Base-by-base conservation (phyloP, 495 filamentous ascomycete species). In the Trichoderma virens region DNA sequence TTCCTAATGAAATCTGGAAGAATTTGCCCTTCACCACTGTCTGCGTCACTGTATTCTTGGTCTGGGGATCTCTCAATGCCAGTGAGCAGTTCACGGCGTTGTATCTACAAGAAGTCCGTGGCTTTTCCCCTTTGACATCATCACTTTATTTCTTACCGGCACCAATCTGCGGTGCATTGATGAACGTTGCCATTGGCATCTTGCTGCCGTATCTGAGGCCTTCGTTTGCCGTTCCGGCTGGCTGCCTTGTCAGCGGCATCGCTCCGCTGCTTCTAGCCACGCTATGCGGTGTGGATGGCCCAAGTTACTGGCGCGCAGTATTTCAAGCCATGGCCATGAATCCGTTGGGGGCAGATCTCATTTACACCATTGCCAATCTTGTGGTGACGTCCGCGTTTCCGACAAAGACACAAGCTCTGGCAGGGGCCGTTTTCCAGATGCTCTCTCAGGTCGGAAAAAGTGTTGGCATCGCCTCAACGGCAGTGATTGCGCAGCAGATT, bases 381-480 rank as follows among this genome's bases (percentile, higher is more conserved):
- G 70, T 88, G 28, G 83, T 88, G 59, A 81, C 85, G 0, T 74
- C 79, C 16, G 78, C 78, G 0, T 88, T 87, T 65, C 80, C 84
- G 0, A 63, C 75, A 1, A 70, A 80, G 41, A 85, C 81, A 0
- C 86, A 88, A 61, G 83, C 77, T 0, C 75, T 89, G 1, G 86
- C 84, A 0, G 84, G 85, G 0, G 86, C 82, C 1, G 83, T 88
- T 0, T 88, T 88, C 73, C 84, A 86, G 61, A 84, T 82, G 0
- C 71, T 85, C 11, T 70, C 80, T 3, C 84, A 87, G 67, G 81
- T 88, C 62, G 87, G 87, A 0, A 84, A 78, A 14, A 76, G 78
- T 0, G 76, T 88, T 8, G 85, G 86, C 1, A 68, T 88, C 5
- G 84, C 85, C 5, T 68, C 85, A 5, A 79, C 81, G 28, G 83